These are phyloP conservation scores for Thielaviopsis punctulata DNA, from an alignment of 2,329 filamentous ascomycete genomes.

Conservation along the genomic window DNA sequence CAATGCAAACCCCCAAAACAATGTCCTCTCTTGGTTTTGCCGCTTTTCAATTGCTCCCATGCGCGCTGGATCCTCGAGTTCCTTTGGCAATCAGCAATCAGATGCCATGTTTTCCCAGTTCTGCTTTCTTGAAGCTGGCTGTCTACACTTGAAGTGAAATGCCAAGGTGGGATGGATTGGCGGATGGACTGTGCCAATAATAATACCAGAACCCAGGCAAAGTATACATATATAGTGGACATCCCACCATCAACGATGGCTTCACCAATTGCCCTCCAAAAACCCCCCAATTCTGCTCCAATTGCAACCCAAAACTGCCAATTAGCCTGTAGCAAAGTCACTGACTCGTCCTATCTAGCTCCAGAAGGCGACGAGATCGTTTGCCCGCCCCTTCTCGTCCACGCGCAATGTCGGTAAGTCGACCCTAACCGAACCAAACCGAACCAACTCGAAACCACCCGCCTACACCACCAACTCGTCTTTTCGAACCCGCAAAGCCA, in stretches of 20 bases:
- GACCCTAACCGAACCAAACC: too few species aligned
- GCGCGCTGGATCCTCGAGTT: not conserved
- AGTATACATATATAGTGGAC: not conserved
- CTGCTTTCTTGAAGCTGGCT: not conserved
- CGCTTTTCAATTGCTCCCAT: not conserved
- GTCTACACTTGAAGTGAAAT: not conserved
- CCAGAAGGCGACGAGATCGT: slow-evolving; percentile 26
- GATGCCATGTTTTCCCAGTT: not conserved
- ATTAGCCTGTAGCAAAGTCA: not conserved
- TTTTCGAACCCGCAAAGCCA: not conserved
- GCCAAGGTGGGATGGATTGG: slow-evolving; percentile 8
- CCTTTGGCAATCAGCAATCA: not conserved
- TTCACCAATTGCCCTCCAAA: not conserved
- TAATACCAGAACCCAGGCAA: too few species aligned
- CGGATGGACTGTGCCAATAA: not conserved
- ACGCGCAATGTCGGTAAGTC: slow-evolving; percentile 60
- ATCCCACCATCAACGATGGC: not conserved
- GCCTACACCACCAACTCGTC: not conserved
- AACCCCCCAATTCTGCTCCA: not conserved
- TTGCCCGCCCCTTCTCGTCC: slow-evolving; percentile 69
- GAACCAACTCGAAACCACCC: too few species aligned
- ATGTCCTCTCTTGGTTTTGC: too few species aligned
- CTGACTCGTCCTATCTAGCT: slow-evolving; percentile 6
- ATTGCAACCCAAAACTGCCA: not conserved
- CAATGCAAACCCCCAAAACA: too few species aligned